Base-by-base conservation (phyloP, 129 eudicot genomes). In the Saussurea involucrata region DNA sequence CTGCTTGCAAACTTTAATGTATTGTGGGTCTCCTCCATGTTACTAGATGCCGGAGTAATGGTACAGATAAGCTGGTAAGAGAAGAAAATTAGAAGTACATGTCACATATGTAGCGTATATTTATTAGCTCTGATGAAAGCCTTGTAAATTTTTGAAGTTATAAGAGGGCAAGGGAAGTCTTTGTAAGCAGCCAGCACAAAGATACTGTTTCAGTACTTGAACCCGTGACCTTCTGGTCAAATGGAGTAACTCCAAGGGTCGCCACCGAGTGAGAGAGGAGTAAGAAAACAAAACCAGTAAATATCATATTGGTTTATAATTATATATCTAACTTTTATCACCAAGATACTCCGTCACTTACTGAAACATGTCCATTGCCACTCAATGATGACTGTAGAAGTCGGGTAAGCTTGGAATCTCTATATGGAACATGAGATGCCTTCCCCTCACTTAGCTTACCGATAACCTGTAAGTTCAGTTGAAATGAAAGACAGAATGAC, bases 351-450 rank as follows among this genome's bases (percentile, higher is more conserved):
- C 61, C 61, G n/a, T 5, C 21, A 83, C 98, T 87, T 82, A 95
- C 99, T 15, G 99, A 95, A 82, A 95, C 97, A 88, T 92, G 99
- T 64, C 99, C 99, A 76, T 93, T 97, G 29, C 99, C 99, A 76
- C 99, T 87, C 49, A 95, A 91, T 21, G 99, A 95, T 57, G 99
- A 95, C 72, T 95, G 99, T 24, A 95, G 87, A 70, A 95, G 90
- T 24, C 99, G 96, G 42, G 99, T 95, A 76, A 95, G 99, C 77
- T 95, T 95, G 58, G 99, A 95, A 84, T 95, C 99, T 80, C 99
- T 85, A 71, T 88, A 95, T 24, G 99, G 99, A 80, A 95, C 89
- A 88, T 95, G 99, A 65, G 97, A 83, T 68, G 99, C 97, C 87
- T 88, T 95, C 68, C 99, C 99, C 58, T 95, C 99, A 71, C 97